Evolutionary conservation across 306 rosid genomes (phyloP).

Genomic region (Prunus campanulata): DNA sequence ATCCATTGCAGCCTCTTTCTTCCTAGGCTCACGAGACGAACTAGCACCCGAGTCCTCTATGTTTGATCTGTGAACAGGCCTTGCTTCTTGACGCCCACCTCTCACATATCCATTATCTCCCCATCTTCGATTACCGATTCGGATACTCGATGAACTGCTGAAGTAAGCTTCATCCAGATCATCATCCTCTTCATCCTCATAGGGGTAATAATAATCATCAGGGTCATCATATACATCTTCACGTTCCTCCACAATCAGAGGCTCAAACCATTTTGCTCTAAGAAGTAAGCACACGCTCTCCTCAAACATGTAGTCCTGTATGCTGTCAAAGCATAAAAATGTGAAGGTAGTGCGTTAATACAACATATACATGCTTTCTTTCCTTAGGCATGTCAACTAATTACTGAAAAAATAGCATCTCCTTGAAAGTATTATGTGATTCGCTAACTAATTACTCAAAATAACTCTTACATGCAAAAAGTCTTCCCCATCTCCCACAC

Average conservation of each 20-base stretch:
- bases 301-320: conserved; percentile 80
- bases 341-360: not conserved
- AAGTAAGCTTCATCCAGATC: conserved; percentile 58
- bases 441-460: not conserved
- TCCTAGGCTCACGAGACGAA: conserved; percentile 54
- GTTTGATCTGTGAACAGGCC: conserved; percentile 46
- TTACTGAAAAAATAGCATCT: not conserved
- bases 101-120: conserved; percentile 84
- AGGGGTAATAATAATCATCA: conserved; percentile 47
- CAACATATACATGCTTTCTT: not conserved
- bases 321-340: conserved; percentile 36
- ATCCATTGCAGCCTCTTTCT: conserved; percentile 41
- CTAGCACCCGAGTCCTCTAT: conserved; percentile 52
- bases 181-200: conserved; percentile 55
- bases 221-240: conserved; percentile 34
- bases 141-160: conserved; percentile 51
- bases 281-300: conserved; percentile 90
- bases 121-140: conserved; percentile 89
- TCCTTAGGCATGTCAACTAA: not conserved
- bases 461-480: not conserved
- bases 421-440: not conserved
- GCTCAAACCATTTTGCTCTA: conserved; percentile 83
- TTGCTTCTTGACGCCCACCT: conserved; percentile 71
- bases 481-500: not conserved
- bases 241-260: conserved; percentile 45